Percentiles rank a stretch among this genome's conserved stretches.
Conservation (phyloP, 1,284 basidiomycete species). For the Ceratorhiza oryzae-sativae region DNA sequence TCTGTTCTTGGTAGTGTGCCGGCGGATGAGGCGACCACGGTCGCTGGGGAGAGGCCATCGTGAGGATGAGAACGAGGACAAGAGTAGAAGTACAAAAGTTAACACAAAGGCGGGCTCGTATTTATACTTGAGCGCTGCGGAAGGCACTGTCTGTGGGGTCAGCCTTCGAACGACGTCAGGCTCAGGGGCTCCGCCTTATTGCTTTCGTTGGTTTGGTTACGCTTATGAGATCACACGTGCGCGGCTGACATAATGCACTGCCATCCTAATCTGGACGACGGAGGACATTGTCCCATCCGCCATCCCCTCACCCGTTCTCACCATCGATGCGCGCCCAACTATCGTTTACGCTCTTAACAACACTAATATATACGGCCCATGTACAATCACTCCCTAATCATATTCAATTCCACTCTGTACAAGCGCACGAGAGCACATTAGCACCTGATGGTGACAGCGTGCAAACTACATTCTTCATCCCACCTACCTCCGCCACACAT, state of each 20-base stretch:
- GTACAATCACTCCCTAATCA: slow-evolving; percentile 26
- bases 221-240: neutral
- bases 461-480: slow-evolving; percentile 20
- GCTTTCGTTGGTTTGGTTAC: neutral
- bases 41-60: slow-evolving; percentile 15
- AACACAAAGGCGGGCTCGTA: neutral
- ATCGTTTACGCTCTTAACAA: slow-evolving; percentile 13
- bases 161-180: slow-evolving; percentile 9
- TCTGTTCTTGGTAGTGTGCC: slow-evolving; percentile 32
- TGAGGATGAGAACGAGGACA: slow-evolving; percentile 3
- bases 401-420: neutral
- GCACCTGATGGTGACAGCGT: neutral
- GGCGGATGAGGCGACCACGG: slow-evolving; percentile 36
- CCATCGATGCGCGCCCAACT: slow-evolving; percentile 24
- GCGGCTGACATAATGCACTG: neutral
- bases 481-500: neutral
- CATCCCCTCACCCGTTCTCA: neutral
- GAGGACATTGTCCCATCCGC: neutral
- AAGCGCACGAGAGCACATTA: slow-evolving; percentile 27
- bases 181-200: slow-evolving; percentile 30
- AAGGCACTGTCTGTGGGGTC: slow-evolving; percentile 34
- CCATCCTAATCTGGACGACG: neutral
- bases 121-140: slow-evolving; percentile 9
- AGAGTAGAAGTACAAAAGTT: neutral
- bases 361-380: slow-evolving; percentile 7